Base-by-base conservation (phyloP, 2,329 filamentous ascomycete genomes). In the Pestalotiopsis sp. region DNA sequence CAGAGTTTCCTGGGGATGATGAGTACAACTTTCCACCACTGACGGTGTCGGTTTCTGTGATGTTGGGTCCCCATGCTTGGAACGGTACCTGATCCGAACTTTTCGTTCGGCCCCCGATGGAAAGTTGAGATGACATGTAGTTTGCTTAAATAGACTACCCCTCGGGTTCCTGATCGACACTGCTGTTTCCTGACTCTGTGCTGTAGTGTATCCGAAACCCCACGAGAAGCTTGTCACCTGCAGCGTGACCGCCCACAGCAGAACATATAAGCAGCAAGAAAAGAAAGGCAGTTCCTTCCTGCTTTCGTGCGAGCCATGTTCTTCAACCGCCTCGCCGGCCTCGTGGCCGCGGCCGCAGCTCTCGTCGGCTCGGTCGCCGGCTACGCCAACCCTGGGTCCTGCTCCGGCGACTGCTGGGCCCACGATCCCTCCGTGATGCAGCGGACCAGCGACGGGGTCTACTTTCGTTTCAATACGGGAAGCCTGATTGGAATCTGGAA, bases 381-480 rank as follows among this genome's bases (percentile, higher is more conserved):
- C 12, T 77, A 77, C 57, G 73, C 76, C 36, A 73, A 78, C 45
- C 81, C 81, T 2, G 79, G 78, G 4, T 68, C 79, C 11, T 83
- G 82, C 71, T 78, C 75, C 41, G 80, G 80, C 27, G 69, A 75
- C 38, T 82, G 81, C 73, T 77, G 76, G 69, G 75, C 79, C 12
- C 81, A 83, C 70, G 82, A 83, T 69, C 81, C 81, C 17, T 76
- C 77, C 3, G 74, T 83, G 31, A 75, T 82, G 69, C 78, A 77
- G 41, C 79, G 81, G 12, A 67, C 70, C 59, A 75, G 74, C 20
- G 82, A 84, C 63, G 81, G 81, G 60, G 78, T 73, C 23, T 84
- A 82, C 72, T 84, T 82, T 74, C 77, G 81, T 66, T 84, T 83
- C 76, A 79, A 77, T 38, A 84, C 83, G 6, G 80, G 80, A 27